Evolutionary conservation across 441 rosid species (phyloP).

Genomic region (Erysimum cheiri): DNA sequence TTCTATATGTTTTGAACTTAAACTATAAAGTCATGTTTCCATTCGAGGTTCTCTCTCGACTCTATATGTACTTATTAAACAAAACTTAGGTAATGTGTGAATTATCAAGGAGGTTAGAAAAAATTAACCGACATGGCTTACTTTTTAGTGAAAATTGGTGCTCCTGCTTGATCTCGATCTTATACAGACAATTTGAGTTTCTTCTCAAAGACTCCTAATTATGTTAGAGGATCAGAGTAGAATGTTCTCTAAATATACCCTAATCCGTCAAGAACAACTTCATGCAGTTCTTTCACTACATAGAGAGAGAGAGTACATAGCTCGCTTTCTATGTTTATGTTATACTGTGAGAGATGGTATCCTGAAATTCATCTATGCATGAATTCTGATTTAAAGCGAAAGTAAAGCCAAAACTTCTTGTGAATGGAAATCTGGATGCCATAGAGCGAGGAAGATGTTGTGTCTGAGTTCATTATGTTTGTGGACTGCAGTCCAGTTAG

Average conservation of each 20-base stretch:
- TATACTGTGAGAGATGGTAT: neutral
- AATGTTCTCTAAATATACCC: neutral
- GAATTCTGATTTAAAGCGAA: neutral
- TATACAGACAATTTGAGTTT: neutral
- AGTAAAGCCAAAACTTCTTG: neutral
- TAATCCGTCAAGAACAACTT: slow-evolving; percentile 2
- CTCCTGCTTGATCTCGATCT: slow-evolving; percentile 1
- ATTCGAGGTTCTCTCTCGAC: slow-evolving; percentile 11
- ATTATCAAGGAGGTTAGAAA: neutral
- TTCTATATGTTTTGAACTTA: slow-evolving; percentile 9
- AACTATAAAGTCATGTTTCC: slow-evolving; percentile 11
- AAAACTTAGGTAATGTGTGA: neutral
- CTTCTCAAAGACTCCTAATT: slow-evolving; percentile 6
- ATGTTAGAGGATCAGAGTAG: slow-evolving; percentile 21
- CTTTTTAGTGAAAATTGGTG: slow-evolving; percentile 20
- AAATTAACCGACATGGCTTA: slow-evolving; percentile 2
- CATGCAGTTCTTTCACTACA: slow-evolving; percentile 1
- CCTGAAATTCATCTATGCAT: slow-evolving; percentile 3
- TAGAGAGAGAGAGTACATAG: slow-evolving; percentile 16
- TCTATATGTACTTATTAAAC: neutral
- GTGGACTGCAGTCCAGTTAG: slow-evolving; percentile 21
- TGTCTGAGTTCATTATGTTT: slow-evolving; percentile 22
- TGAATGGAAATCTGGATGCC: neutral
- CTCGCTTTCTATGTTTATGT: slow-evolving; percentile 5
- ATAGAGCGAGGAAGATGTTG: slow-evolving; percentile 4